Evolutionary conservation across 495 filamentous ascomycete genomes (phyloP), one percentile per base, ranked within the genome.

Genomic region (Penicillium roqueforti): DNA sequence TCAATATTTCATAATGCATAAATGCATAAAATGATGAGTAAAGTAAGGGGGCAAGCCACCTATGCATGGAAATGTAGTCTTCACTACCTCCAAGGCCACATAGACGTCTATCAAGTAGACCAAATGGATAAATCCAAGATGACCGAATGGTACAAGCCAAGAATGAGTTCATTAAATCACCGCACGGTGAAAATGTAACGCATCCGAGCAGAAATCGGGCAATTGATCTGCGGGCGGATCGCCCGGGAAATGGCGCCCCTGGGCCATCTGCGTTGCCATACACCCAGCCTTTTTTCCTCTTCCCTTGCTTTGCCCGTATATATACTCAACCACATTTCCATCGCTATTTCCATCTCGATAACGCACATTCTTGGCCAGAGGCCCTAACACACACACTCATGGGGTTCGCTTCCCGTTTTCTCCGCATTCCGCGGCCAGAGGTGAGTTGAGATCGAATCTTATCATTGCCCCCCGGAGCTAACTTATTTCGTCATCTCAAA

Each of bases 361-460:
- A 49, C 47, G 47, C 13, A 32, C 49, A 51, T 51, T 51, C 49
- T 51, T 51, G 49, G 26, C 41, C 41, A 39, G 31, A 36, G 32
- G 47, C 38, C 56, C 39, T 61, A 47, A 45, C 20, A 29, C 16
- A 29, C 16, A 48, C 56, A 65, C 14, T 20, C 48, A 81, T 80
- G 78, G 77, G 75, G 54, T 66, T 75, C 47, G 56, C 69, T 60
- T 68, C 73, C 62, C 75, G 76, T 57, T 75, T 71, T 51, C 63
- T 82, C 66, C 76, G 79, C 70, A 76, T 82, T 59, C 80, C 80
- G 71, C 80, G 80, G 72, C 80, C 80, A 65, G 74, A 78, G 71
- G 80, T 82, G 68, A 66, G 73, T 37, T 18, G 67, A 63, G 71
- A 32, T 31, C 47, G 31, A 44, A 40, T 43, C 34, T 39, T 48